Percentiles rank a stretch among this genome's conserved stretches.
Conservation (phyloP, 345 rosid genomes). For the Citrus sp. region DNA sequence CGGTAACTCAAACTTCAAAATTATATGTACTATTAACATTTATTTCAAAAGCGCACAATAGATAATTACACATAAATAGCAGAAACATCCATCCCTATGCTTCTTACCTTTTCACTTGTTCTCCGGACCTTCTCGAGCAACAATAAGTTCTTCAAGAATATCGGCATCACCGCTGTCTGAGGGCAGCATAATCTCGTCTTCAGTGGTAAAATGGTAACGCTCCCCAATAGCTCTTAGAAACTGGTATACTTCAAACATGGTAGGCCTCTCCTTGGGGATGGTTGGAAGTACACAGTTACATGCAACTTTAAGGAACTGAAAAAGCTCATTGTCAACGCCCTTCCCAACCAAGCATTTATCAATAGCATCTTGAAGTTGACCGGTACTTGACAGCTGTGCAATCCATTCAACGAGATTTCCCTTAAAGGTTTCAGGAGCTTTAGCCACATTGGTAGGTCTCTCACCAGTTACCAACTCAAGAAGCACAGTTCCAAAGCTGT, state of each 20-base stretch:
- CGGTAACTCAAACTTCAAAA: conserved; percentile 10
- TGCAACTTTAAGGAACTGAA: conserved; percentile 81
- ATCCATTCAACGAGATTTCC: conserved; percentile 94
- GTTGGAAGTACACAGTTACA: conserved; percentile 60
- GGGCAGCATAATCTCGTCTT: conserved; percentile 68
- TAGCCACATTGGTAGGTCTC: conserved; percentile 61
- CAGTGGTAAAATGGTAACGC: conserved; percentile 64
- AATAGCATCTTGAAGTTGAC: conserved; percentile 61
- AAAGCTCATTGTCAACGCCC: conserved; percentile 65
- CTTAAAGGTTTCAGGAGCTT: conserved; percentile 69
- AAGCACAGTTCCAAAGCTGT: conserved; percentile 93
- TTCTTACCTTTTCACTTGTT: conserved; percentile 18
- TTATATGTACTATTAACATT: conserved; percentile 22
- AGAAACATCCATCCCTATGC: conserved; percentile 4
- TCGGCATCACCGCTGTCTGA: conserved; percentile 53
- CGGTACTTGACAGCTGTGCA: conserved; percentile 37
- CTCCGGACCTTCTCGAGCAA: conserved; percentile 43
- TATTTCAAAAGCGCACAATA: conserved; percentile 16
- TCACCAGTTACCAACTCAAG: conserved; percentile 92
- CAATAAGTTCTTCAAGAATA: conserved; percentile 72
- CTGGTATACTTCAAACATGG: conserved; percentile 89
- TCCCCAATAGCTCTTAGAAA: conserved; percentile 81
- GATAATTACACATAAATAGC: conserved; percentile 24
- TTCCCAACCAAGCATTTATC: conserved; percentile 55
- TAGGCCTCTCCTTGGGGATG: conserved; percentile 70